A percentile compares a stretch with the other conserved stretches of the same genome.
These are phyloP conservation scores for Notholithocarpus densiflorus DNA, from an alignment of 306 rosid species.

Conservation along the genomic window DNA sequence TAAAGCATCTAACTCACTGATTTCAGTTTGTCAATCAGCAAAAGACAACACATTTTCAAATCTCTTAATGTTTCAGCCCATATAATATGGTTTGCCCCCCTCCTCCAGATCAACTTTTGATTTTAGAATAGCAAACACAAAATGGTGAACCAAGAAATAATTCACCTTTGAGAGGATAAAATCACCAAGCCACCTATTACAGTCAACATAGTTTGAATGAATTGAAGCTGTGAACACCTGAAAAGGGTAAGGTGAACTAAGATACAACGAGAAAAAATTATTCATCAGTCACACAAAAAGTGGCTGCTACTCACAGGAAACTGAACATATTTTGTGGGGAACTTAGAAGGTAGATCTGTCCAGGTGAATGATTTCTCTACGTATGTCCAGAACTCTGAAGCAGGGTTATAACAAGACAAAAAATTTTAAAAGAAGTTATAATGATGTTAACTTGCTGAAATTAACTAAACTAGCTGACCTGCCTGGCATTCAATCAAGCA, in stretches of 20 bases:
- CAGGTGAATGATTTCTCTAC: slow-evolving; percentile 93
- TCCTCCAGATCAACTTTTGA: slow-evolving; percentile 1
- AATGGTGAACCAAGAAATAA: slow-evolving; percentile 16
- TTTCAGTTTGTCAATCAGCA: neutral
- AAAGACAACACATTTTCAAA: neutral
- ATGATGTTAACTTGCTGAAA: neutral
- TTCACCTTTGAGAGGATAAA: slow-evolving; percentile 93
- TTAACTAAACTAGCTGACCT: neutral
- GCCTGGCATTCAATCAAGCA: neutral
- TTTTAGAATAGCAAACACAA: neutral
- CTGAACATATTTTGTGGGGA: slow-evolving; percentile 95
- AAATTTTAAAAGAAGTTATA: slow-evolving; percentile 2
- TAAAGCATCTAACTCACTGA: neutral
- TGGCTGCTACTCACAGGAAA: slow-evolving; percentile 71
- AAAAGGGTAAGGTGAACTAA: slow-evolving; percentile 17
- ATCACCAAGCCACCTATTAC: slow-evolving; percentile 98
- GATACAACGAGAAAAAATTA: slow-evolving; percentile 4
- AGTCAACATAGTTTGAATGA: slow-evolving; percentile 93
- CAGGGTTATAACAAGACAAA: slow-evolving; percentile 17
- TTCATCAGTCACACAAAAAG: slow-evolving; percentile 16
- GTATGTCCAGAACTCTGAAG: slow-evolving; percentile 85
- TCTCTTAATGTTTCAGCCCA: neutral
- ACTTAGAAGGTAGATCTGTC: slow-evolving; percentile 95
- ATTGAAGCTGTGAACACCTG: slow-evolving; percentile 79
- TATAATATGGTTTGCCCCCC: neutral